Evolutionary conservation across 1,284 basidiomycete species (phyloP).

Genomic region (Sanguinoderma infundibulare): DNA sequence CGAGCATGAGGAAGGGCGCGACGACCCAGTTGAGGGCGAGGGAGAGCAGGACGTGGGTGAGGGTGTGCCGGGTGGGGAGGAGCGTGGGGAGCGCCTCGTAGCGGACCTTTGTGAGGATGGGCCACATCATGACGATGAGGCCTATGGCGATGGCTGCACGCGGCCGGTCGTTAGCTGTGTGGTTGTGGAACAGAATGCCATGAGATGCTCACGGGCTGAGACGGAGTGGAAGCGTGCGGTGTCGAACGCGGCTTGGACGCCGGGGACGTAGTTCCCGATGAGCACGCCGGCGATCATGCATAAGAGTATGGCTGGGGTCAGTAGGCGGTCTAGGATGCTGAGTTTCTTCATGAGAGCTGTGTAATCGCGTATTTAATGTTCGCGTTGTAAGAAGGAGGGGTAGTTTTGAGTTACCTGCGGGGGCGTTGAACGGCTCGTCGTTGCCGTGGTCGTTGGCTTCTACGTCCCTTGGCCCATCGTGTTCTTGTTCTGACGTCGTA

Average conservation of each 20-base stretch:
- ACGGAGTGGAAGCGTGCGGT: conserved; percentile 56
- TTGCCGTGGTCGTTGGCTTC: not conserved
- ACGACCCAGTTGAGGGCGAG: conserved; percentile 84
- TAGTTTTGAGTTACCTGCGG: conserved; percentile 7
- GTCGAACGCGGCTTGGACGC: conserved; percentile 57
- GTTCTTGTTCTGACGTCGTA: too few relatives aligned
- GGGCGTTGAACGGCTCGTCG: conserved; percentile 2
- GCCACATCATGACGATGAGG: conserved; percentile 92
- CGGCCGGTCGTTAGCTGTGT: too few relatives aligned
- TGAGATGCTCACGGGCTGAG: conserved; percentile 58
- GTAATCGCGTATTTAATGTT: too few relatives aligned
- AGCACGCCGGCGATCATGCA: conserved; percentile 84
- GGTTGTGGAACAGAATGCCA: not conserved
- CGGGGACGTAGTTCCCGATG: conserved; percentile 67
- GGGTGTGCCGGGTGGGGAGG: conserved; percentile 60
- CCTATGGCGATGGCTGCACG: conserved; percentile 83
- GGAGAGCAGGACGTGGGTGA: conserved; percentile 76
- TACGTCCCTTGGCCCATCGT: not conserved
- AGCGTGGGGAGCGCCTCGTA: conserved; percentile 74
- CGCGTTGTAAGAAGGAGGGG: not conserved
- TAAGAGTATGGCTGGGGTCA: conserved; percentile 75
- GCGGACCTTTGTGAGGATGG: conserved; percentile 79
- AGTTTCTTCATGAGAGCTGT: conserved; percentile 51
- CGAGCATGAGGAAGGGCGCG: conserved; percentile 85
- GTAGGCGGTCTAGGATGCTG: conserved; percentile 64